Evolutionary conservation across 305 asterid species (phyloP), one percentile per base, ranked within the genome.

Genomic region (Solanum chacoense): DNA sequence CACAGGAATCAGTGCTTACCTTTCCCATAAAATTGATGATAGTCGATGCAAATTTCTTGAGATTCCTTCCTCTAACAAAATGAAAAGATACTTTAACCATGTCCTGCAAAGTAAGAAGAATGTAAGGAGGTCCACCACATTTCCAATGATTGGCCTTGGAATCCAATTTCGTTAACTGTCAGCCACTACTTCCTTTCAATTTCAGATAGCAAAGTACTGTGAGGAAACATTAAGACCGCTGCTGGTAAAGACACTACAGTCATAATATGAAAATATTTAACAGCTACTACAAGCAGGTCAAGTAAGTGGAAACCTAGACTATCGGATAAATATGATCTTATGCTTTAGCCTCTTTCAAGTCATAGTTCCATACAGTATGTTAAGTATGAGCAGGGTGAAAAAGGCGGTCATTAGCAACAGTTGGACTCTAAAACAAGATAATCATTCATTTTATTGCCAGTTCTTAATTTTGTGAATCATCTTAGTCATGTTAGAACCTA

Each of bases 11-110:
- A 42, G 37, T 45, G 72, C 93, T 78, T 45, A 96, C 98, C 98
- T 95, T 97, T 91, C 98, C 96, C 98, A 94, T 94, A 94, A 97
- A 97, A 94, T 93, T 93, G 88, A 94, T 95, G 83, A 97, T 93
- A 88, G 96, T 94, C 67, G 95, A 93, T 87, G 98, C 98, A 93
- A 97, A 96, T 91, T 94, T 94, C 94, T 93, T 94, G 10, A 95
- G 96, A 92, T 92, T 93, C 88, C 94, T 97, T 90, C 98, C 98
- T 87, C 98, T 93, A 87, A 94, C 95, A 91, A 94, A 97, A 93
- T 97, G 97, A 92, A 93, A 95, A 4, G 98, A 92, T 90, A 97
- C 97, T 92, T 92, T 97, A 80, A 94, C 94, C 98, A 96, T 95
- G 90, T 97, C 99, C 98, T 97, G 95, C 86, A 92, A 90, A 90